phyloP scores from a whole-genome alignment of 1,139 yeast species.

The Kodamaea plutei region DNA sequence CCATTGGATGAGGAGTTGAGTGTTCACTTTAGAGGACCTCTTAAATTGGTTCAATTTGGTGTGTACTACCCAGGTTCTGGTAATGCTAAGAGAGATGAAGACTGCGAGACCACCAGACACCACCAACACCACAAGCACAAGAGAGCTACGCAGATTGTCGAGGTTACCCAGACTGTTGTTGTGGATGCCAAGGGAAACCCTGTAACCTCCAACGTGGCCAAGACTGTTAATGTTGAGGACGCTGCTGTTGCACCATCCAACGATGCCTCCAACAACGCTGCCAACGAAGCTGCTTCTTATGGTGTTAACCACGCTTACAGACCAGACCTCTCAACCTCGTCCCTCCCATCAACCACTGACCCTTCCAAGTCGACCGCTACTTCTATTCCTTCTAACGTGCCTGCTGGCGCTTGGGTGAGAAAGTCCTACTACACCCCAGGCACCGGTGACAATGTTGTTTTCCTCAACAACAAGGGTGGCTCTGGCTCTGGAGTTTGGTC shows the following conservation, averaged over 20 bases:
- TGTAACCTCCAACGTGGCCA: slow-evolving; percentile 24
- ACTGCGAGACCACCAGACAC: slow-evolving; percentile 33
- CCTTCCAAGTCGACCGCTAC: slow-evolving; percentile 10
- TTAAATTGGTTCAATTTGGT: slow-evolving; percentile 59
- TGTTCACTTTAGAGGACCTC: slow-evolving; percentile 81
- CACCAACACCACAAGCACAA: slow-evolving; percentile 63
- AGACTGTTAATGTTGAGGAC: slow-evolving; percentile 12
- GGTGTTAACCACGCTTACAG: slow-evolving; percentile 13
- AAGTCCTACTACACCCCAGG: slow-evolving; percentile 25
- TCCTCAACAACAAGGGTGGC: slow-evolving; percentile 27
- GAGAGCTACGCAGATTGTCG: slow-evolving; percentile 56
- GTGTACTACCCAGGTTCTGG: slow-evolving; percentile 49
- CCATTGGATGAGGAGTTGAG: slow-evolving; percentile 69
- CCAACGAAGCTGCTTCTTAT: slow-evolving; percentile 7
- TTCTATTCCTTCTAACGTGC: slow-evolving; percentile 11
- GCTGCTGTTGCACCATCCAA: slow-evolving; percentile 27
- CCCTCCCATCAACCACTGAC: slow-evolving; percentile 12
- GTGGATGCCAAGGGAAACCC: slow-evolving; percentile 56
- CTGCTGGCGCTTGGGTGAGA: slow-evolving; percentile 23
- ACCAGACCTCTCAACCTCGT: slow-evolving; percentile 11
- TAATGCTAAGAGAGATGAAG: slow-evolving; percentile 30
- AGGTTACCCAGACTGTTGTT: slow-evolving; percentile 71
- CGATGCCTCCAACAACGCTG: slow-evolving; percentile 11
- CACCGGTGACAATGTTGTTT: slow-evolving; percentile 20
- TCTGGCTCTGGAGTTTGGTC: slow-evolving; percentile 27